Evolutionary conservation across 345 rosid species (phyloP).

Genomic region (Firmiana major): DNA sequence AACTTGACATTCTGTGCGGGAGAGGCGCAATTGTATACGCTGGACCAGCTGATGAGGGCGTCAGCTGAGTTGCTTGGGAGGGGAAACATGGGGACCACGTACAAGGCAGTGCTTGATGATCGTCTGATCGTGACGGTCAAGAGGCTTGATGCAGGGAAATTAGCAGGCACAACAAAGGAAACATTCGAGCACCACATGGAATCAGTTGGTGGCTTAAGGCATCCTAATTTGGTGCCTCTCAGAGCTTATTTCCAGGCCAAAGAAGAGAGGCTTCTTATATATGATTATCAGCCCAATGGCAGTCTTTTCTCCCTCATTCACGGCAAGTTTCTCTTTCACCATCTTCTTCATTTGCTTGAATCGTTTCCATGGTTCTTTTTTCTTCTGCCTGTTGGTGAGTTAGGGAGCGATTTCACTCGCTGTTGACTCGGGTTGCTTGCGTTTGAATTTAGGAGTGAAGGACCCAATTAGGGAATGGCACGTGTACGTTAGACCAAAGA

Average conservation of each 20-base stretch:
- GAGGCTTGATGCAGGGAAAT: slow-evolving; percentile 66
- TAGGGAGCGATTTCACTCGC: background rate
- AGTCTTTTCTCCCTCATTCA: slow-evolving; percentile 82
- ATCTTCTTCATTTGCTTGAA: background rate
- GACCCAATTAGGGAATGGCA: background rate
- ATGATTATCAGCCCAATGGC: slow-evolving; percentile 92
- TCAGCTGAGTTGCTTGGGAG: slow-evolving; percentile 92
- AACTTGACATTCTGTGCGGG: slow-evolving; percentile 77
- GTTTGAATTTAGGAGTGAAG: background rate
- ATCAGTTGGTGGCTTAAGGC: slow-evolving; percentile 87
- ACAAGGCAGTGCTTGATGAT: slow-evolving; percentile 80
- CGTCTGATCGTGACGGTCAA: slow-evolving; percentile 74
- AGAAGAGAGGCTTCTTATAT: slow-evolving; percentile 76
- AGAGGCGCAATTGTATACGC: slow-evolving; percentile 67
- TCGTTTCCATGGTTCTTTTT: background rate
- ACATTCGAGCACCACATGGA: slow-evolving; percentile 84
- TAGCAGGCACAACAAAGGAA: slow-evolving; percentile 52
- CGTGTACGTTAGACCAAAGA: background rate
- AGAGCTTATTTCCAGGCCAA: slow-evolving; percentile 81
- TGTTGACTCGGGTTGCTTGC: background rate
- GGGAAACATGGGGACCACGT: slow-evolving; percentile 76
- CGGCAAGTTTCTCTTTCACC: slow-evolving; percentile 35
- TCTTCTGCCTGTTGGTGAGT: background rate
- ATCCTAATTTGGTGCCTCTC: slow-evolving; percentile 89
- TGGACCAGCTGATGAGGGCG: slow-evolving; percentile 94